Evolutionary conservation across 345 rosid species (phyloP), one percentile per base, ranked within the genome.

Genomic region (Laguncularia racemosa): DNA sequence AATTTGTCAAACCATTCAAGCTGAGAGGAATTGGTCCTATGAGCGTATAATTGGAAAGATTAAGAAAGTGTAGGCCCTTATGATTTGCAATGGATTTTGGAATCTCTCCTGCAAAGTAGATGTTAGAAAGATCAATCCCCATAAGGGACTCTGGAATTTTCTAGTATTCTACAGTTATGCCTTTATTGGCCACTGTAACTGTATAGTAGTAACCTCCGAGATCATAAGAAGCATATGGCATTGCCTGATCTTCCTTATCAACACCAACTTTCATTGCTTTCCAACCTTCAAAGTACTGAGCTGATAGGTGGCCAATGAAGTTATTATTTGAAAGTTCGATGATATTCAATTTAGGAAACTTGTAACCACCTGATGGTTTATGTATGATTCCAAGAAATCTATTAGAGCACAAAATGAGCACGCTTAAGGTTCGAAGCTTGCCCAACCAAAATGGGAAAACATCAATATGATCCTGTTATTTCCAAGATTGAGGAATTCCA

Each of bases 61-160:
- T 63, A 18, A 56, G 61, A 6, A n/a, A 44, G 4, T 13, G 19
- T 8, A 63, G 53, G 6, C 56, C 46, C 16, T 33, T 48, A 2
- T 56, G n/a, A 2, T 48, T 19, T 23, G 52, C 50, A 2, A 63
- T 20, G 6, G 23, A n/a, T 46, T 38, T 49, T 5, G 56, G 61
- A 48, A 63, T 63, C 16, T 49, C 23, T 14, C 67, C 67, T 20
- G 48, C 14, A 55, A 63, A 47, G 3, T 6, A 38, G 40, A 48
- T 63, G 52, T 46, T 16, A 8, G 67, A 56, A 11, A 49, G 16
- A 23, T 56, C 67, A 11, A 63, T 17, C 15, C 53, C 44, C 3
- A 18, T 49, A 48, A 63, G 50, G 17, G 43, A 48, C 13, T 46
- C n/a, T 2, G 21, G 13, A 13, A 63, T 48, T 17, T 47, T 46